A percentile compares a stretch with the other conserved stretches of the same genome.
phyloP scores from a whole-genome alignment of 2,329 filamentous ascomycete species.

The Aspergillus sergii region DNA sequence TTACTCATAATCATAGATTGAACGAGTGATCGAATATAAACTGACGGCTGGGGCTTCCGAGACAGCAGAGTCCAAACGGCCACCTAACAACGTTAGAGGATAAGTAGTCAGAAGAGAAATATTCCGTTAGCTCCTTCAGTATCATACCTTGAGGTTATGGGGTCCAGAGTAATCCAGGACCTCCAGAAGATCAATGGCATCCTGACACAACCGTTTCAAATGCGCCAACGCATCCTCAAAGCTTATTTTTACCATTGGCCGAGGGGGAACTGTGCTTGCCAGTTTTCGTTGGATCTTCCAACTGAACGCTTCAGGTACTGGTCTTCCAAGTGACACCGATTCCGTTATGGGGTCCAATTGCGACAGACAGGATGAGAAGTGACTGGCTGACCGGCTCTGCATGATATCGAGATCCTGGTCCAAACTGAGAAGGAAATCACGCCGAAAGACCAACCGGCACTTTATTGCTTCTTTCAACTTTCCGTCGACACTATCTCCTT shows the following conservation, averaged over 20 bases:
- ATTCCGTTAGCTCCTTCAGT: conserved; percentile 3
- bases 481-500: conserved; percentile 35
- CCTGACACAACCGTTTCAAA: conserved; percentile 70
- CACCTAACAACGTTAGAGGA: conserved; percentile 51
- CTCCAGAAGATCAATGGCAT: conserved; percentile 69
- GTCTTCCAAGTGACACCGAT: conserved; percentile 63
- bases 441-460: conserved; percentile 67
- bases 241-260: conserved; percentile 78
- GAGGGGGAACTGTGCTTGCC: conserved; percentile 89
- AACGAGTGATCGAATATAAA: conserved; percentile 80
- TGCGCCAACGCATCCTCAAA: conserved; percentile 72
- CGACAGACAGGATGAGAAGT: conserved; percentile 37
- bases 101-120: conserved; percentile 1
- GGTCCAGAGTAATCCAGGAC: conserved; percentile 69
- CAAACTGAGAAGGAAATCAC: conserved; percentile 48
- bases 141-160: conserved; percentile 66
- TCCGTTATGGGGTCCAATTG: conserved; percentile 59
- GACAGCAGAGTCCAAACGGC: conserved; percentile 75
- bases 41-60: conserved; percentile 77
- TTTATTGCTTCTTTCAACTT: conserved; percentile 59
- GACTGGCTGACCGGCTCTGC: conserved; percentile 31
- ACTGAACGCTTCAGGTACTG: conserved; percentile 80
- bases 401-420: conserved; percentile 38
- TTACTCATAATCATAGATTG: conserved; percentile 75
- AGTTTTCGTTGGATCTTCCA: conserved; percentile 87